phyloP scores from a whole-genome alignment of 805 yeast species.

The Kluyveromyces lactis region DNA sequence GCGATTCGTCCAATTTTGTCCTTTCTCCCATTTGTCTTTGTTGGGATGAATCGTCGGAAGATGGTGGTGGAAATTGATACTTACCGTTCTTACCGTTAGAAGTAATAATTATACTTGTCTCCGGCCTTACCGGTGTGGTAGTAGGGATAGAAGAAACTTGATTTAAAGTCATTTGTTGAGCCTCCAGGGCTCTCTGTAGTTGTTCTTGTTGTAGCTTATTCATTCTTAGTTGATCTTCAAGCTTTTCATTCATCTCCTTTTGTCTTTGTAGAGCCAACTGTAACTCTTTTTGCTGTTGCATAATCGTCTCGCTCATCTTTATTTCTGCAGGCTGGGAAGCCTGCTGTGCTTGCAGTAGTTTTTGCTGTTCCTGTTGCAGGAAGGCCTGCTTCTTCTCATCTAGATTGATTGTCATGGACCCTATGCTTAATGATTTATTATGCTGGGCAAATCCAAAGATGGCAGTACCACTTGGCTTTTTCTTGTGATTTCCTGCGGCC shows the following conservation, averaged over 20 bases:
- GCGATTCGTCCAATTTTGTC: background rate
- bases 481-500: conserved; percentile 38
- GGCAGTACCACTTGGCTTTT: conserved; percentile 71
- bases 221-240: conserved; percentile 22
- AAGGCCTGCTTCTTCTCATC: background rate
- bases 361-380: background rate
- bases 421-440: conserved; percentile 49
- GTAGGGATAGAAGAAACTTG: background rate
- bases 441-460: conserved; percentile 69
- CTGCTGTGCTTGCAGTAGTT: background rate
- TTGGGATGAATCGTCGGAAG: background rate
- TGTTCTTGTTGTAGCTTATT: conserved; percentile 25
- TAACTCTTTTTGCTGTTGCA: conserved; percentile 23
- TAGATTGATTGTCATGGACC: background rate
- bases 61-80: conserved; percentile 30
- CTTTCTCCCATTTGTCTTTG: background rate
- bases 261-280: conserved; percentile 24
- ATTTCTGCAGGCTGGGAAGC: background rate
- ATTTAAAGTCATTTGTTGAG: conserved; percentile 14
- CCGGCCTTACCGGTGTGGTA: conserved; percentile 3
- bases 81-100: conserved; percentile 25
- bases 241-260: conserved; percentile 20
- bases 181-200: conserved; percentile 18
- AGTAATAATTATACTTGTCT: conserved; percentile 20
- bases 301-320: conserved; percentile 8